A percentile compares a stretch with the other conserved stretches of the same genome.
phyloP scores from a whole-genome alignment of 306 rosid genomes.

The Trifolium subterraneum region DNA sequence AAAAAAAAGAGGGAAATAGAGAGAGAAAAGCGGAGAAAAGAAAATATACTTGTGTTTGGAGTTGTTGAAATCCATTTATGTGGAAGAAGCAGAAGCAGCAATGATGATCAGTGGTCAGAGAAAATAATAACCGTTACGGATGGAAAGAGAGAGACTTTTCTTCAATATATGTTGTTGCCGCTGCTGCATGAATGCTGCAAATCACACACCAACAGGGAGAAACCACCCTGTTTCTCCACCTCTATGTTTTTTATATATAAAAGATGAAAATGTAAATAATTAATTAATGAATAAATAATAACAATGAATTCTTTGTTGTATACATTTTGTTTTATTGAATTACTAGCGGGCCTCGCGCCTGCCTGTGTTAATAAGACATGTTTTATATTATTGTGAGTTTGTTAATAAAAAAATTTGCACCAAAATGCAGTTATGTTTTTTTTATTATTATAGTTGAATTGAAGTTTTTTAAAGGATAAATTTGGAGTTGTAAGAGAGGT shows the following conservation, averaged over 20 bases:
- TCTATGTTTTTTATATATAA: neutral
- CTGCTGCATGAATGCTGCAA: constrained; percentile 35
- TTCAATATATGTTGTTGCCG: constrained; percentile 38
- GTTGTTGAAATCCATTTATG: constrained; percentile 59
- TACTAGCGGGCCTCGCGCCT: no score
- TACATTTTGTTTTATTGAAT: no score
- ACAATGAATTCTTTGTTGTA: no score
- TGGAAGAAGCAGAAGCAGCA: neutral
- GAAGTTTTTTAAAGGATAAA: no score
- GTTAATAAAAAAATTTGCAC: no score
- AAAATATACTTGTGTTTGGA: constrained; percentile 60
- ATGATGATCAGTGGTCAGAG: constrained; percentile 40
- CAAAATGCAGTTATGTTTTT: no score
- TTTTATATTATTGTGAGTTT: no score
- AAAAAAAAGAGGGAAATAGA: neutral
- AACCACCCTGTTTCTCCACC: neutral
- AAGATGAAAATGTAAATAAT: no score
- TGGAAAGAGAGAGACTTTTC: constrained; percentile 10
- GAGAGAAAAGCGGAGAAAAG: constrained; percentile 12
- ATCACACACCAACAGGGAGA: neutral
- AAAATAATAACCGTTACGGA: constrained; percentile 54
- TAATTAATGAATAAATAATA: no score
- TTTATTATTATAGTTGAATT: no score
- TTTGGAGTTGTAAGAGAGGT: no score
- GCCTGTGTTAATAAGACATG: no score